These are phyloP conservation scores for Micromonas commoda DNA, from an alignment of 139 green algal genomes.

Conservation along the genomic window DNA sequence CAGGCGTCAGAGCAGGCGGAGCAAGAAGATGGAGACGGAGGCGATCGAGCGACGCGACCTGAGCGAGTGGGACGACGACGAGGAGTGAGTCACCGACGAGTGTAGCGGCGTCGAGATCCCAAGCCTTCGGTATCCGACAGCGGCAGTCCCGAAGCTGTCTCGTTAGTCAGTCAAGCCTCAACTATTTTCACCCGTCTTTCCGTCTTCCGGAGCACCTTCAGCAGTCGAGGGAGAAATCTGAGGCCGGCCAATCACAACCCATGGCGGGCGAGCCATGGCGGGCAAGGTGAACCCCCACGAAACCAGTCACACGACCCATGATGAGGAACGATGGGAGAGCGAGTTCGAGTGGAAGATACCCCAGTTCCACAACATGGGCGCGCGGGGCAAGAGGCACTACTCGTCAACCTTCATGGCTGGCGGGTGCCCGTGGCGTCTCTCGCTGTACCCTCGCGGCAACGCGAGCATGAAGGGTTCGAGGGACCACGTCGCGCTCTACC, in stretches of 20 bases:
- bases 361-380: background rate
- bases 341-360: background rate
- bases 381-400: background rate
- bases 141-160: too few species aligned
- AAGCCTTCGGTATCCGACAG: too few species aligned
- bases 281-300: too few species aligned
- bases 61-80: background rate
- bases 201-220: too few species aligned
- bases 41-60: background rate
- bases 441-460: background rate
- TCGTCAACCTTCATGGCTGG: background rate
- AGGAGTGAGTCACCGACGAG: background rate
- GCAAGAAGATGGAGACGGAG: background rate
- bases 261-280: too few species aligned
- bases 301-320: too few species aligned
- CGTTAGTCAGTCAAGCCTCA: too few species aligned
- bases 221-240: too few species aligned
- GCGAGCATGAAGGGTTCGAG: background rate
- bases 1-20: slow-evolving; percentile 43
- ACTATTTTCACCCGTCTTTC: too few species aligned
- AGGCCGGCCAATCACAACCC: too few species aligned
- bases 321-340: too few species aligned
- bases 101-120: background rate
- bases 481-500: background rate
- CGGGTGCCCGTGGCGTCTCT: background rate